These are phyloP conservation scores for Pythium diclinum DNA, from an alignment of 352 stramenopile species.

Conservation along the genomic window DNA sequence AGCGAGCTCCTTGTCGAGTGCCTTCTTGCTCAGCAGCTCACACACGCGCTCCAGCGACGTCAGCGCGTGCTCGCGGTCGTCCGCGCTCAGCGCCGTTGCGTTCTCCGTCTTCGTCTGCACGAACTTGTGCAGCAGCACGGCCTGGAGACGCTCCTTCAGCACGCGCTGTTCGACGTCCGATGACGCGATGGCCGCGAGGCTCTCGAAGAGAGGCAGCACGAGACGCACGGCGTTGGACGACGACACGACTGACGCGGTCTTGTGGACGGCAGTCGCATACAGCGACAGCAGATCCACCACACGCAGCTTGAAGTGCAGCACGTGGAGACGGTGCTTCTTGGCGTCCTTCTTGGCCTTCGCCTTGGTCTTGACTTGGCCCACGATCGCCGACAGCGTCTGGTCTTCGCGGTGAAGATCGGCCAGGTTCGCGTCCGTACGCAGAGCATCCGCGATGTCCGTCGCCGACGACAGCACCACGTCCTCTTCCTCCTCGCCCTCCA, in stretches of 20 bases:
- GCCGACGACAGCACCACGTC: conserved; percentile 60
- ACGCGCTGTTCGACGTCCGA: conserved; percentile 64
- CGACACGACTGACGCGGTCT: background rate
- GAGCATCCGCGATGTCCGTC: conserved; percentile 59
- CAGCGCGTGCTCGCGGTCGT: conserved; percentile 28
- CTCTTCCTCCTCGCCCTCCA: conserved; percentile 47
- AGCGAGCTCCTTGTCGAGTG: conserved; percentile 62
- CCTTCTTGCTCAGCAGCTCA: conserved; percentile 42
- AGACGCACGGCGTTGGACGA: conserved; percentile 37
- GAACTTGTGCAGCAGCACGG: conserved; percentile 67
- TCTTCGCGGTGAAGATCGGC: conserved; percentile 73
- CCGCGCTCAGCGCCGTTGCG: conserved; percentile 23
- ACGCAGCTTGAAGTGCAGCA: conserved; percentile 84
- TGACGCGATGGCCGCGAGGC: conserved; percentile 48
- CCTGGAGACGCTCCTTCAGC: conserved; percentile 69
- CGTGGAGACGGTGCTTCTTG: conserved; percentile 60
- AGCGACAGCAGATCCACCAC: conserved; percentile 78
- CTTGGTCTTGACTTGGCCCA: conserved; percentile 70
- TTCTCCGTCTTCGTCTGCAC: conserved; percentile 52
- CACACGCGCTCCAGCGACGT: conserved; percentile 37
- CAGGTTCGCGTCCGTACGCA: conserved; percentile 61
- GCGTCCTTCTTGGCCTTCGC: conserved; percentile 75
- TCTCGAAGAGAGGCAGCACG: conserved; percentile 61
- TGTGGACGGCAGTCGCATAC: conserved; percentile 38
- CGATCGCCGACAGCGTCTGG: conserved; percentile 72